These are phyloP conservation scores for Cercospora beticola DNA, from an alignment of 2,329 filamentous ascomycete genomes.

Conservation along the genomic window DNA sequence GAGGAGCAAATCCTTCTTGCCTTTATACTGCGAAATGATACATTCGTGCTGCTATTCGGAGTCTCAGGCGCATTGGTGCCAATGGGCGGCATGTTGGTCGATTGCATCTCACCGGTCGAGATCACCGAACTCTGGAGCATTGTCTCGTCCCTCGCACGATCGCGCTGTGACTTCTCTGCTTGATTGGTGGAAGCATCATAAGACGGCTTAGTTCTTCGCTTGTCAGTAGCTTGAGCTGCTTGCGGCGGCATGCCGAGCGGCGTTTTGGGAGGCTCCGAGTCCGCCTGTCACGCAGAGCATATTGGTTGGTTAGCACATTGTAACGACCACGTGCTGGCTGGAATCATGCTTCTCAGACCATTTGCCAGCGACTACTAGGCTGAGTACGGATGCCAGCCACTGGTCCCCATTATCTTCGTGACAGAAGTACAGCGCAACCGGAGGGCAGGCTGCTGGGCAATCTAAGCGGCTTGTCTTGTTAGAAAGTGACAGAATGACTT, in stretches of 20 bases:
- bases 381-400: not conserved
- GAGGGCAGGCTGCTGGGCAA: not conserved
- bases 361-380: not conserved
- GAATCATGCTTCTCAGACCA: not conserved
- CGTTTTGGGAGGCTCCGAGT: not conserved
- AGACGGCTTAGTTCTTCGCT: not conserved
- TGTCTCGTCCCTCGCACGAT: not conserved
- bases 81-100: not conserved
- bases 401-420: not conserved
- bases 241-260: not conserved
- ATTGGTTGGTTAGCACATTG: not conserved
- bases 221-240: not conserved
- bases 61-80: not conserved
- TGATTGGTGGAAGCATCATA: not conserved
- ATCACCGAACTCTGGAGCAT: not conserved
- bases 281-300: not conserved
- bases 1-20: not conserved
- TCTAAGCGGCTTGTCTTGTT: not conserved
- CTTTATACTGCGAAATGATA: not conserved
- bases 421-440: not conserved
- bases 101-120: not conserved
- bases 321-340: not conserved
- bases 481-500: not conserved
- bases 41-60: not conserved
- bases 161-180: not conserved